phyloP scores from a whole-genome alignment of 2,329 filamentous ascomycete species.

The Trichoderma simmonsii region DNA sequence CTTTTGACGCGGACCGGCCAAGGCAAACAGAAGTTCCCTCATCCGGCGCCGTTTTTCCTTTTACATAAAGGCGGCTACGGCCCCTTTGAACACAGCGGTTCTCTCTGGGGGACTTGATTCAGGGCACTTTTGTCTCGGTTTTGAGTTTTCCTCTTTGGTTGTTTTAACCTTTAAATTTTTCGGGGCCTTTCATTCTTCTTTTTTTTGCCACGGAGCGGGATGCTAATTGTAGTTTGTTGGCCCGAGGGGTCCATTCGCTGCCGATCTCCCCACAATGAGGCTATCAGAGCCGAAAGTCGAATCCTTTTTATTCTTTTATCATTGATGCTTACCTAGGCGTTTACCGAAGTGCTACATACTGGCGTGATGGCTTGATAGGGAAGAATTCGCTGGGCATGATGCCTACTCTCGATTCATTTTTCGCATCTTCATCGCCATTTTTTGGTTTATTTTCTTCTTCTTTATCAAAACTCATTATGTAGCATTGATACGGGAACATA shows the following conservation, averaged over 20 bases:
- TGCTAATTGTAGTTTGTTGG: background rate
- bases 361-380: background rate
- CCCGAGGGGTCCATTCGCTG: background rate
- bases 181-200: background rate
- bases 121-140: constrained; percentile 7
- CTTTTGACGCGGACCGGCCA: constrained; percentile 15
- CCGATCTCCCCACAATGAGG: background rate
- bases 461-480: background rate
- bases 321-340: background rate
- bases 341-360: background rate
- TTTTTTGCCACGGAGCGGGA: background rate
- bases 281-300: background rate
- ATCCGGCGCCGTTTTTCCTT: background rate
- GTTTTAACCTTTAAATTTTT: background rate
- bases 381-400: background rate
- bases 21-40: constrained; percentile 19
- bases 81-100: background rate
- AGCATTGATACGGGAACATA: background rate
- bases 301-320: background rate
- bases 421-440: background rate
- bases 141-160: background rate
- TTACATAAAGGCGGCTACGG: background rate
- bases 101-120: background rate
- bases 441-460: background rate
- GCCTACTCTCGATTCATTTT: background rate